Evolutionary conservation across 2,329 filamentous ascomycete species (phyloP), one percentile per base, ranked within the genome.

Genomic region (Ophioceras dolichostomum): DNA sequence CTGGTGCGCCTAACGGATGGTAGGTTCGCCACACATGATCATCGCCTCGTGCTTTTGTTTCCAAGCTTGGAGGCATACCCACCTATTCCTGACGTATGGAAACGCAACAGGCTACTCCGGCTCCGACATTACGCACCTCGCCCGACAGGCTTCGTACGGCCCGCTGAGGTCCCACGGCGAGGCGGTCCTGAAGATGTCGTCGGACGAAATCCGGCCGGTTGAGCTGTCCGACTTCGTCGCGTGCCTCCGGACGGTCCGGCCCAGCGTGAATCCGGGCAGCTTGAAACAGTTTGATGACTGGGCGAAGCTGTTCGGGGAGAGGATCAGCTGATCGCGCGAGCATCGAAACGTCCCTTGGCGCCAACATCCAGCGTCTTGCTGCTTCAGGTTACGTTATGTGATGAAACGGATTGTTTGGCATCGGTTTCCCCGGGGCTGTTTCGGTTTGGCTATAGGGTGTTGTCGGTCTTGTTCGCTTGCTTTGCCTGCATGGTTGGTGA

Each of bases 141-240:
- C 91, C 7, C 98, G 98, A 60, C 91, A 98, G 54, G 91, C 91
- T 8, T 91, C 91, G 3, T 98, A 98, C 91, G 89, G 91, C 0
- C 91, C 91, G 1, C 65, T 98, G 10, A 76, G 91, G 22, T 89
- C 86, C 37, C 66, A 96, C 3, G 91, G 91, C 19, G 91, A 96
- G 55, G 85, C 83, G 29, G 64, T 98, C 21, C 67, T 98, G 24
- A 79, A 84, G 46, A 96, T 93, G 69, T 83, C 82, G 0, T 94
- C 91, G 73, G 91, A 98, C 43, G 77, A 96, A 47, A 96, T 98
- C 47, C 72, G 88, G 10, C 80, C 88, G 1, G 96, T 98, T 42
- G 71, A 73, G 37, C 73, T 94, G 39, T 55, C 68, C 28, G 91
- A 98, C 55, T 98, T 98, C 49, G 65, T 83, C 50, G 76, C 83